Evolutionary conservation across 2,329 filamentous ascomycete genomes (phyloP).

Genomic region (Xylaria sp.): DNA sequence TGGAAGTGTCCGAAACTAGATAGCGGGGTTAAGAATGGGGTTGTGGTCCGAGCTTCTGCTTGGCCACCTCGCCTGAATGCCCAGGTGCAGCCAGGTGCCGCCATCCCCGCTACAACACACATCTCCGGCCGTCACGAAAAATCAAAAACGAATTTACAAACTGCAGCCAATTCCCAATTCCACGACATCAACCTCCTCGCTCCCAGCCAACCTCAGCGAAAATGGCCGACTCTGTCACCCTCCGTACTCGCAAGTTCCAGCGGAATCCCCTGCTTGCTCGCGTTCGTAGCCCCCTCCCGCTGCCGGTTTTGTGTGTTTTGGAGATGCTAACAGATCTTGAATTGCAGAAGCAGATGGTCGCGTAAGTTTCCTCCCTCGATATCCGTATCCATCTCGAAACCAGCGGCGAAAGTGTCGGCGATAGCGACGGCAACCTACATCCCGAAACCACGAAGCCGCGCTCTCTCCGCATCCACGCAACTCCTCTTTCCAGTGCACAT

Average conservation of each 20-base stretch:
- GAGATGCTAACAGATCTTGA: slow-evolving; percentile 23
- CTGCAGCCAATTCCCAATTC: slow-evolving; percentile 29
- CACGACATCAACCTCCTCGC: slow-evolving; percentile 39
- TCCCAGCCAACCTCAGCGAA: slow-evolving; percentile 60
- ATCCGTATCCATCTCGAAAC: slow-evolving; percentile 5
- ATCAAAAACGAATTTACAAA: slow-evolving; percentile 38
- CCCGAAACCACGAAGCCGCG: neutral
- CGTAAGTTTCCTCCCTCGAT: slow-evolving; percentile 33
- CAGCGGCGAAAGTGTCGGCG: slow-evolving; percentile 2
- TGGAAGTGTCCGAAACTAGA: no score
- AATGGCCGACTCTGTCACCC: slow-evolving; percentile 89
- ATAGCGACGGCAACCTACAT: slow-evolving; percentile 1
- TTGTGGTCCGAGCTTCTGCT: neutral
- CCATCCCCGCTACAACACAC: slow-evolving; percentile 37
- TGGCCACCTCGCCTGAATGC: slow-evolving; percentile 28
- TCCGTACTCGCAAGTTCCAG: slow-evolving; percentile 99
- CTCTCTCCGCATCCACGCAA: neutral
- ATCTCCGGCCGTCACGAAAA: slow-evolving; percentile 40
- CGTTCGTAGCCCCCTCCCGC: slow-evolving; percentile 29
- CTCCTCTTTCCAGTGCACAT: neutral
- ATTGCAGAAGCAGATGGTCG: slow-evolving; percentile 41
- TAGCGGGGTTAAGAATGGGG: neutral
- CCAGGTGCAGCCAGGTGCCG: slow-evolving; percentile 33
- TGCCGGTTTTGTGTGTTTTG: neutral
- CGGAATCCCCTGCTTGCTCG: slow-evolving; percentile 90